These are phyloP conservation scores for Poa annua DNA, from an alignment of 176 grass and related monocot species.

Conservation along the genomic window DNA sequence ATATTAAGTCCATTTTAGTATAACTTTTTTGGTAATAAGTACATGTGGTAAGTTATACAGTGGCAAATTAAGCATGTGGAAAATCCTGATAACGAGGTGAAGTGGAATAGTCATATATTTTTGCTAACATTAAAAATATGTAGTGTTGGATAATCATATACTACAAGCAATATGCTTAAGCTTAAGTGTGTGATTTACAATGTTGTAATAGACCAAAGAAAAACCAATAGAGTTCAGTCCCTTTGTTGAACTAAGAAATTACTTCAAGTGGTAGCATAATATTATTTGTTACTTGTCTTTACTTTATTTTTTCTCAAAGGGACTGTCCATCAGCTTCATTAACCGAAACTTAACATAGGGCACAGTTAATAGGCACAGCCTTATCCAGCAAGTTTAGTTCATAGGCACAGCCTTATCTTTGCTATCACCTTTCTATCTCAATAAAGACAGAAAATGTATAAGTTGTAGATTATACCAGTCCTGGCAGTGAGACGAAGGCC, in stretches of 20 bases:
- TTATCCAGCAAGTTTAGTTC: neutral
- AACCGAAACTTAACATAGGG: too few species aligned
- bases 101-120: neutral
- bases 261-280: neutral
- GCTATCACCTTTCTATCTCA: neutral
- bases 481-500: neutral
- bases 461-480: neutral
- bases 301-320: too few species aligned
- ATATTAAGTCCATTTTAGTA: neutral
- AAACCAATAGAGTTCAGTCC: neutral
- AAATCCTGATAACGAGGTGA: neutral
- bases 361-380: neutral
- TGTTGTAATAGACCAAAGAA: neutral
- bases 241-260: neutral
- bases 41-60: neutral
- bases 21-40: constrained; percentile 2
- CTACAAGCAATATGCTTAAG: neutral
- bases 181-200: constrained; percentile 22
- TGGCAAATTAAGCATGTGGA: constrained; percentile 12
- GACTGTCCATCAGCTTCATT: too few species aligned
- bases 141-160: constrained; percentile 27
- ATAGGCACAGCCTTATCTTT: neutral
- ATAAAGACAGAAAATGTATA: neutral
- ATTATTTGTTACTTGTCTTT: neutral
- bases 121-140: neutral